These are phyloP conservation scores for Diaporthe sp. DNA, from an alignment of 2,329 filamentous ascomycete genomes.

Conservation along the genomic window DNA sequence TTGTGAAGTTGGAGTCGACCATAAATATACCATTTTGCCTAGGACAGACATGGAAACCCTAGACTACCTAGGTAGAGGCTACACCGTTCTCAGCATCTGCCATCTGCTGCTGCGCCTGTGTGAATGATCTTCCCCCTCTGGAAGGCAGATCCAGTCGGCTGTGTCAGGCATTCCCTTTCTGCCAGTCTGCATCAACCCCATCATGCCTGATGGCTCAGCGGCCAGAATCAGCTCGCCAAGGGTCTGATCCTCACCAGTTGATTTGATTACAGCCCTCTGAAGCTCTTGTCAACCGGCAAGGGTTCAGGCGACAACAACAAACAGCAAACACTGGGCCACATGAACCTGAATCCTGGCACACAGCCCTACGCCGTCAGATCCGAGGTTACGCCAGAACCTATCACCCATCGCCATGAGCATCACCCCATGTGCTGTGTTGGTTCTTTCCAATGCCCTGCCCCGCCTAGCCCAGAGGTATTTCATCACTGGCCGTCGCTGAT, in stretches of 20 bases:
- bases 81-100: background rate
- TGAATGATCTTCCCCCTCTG: background rate
- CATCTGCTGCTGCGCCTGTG: background rate
- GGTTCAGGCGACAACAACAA: background rate
- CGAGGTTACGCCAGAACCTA: constrained; percentile 5
- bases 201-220: constrained; percentile 9
- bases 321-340: background rate
- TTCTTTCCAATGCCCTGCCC: constrained; percentile 10
- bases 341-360: constrained; percentile 12
- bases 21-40: constrained; percentile 5
- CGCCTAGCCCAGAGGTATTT: constrained; percentile 3
- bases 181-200: background rate
- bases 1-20: background rate
- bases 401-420: background rate
- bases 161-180: constrained; percentile 9
- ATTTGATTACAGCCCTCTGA: background rate
- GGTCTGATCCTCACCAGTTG: constrained; percentile 1
- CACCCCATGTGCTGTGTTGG: background rate
- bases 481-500: constrained; percentile 3
- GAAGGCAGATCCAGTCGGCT: constrained; percentile 10
- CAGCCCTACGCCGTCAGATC: constrained; percentile 14
- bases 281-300: background rate
- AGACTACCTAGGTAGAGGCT: background rate
- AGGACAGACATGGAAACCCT: background rate
- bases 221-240: constrained; percentile 14